These are phyloP conservation scores for Chalciporus chontae DNA, from an alignment of 768 basidiomycete species.

Conservation along the genomic window DNA sequence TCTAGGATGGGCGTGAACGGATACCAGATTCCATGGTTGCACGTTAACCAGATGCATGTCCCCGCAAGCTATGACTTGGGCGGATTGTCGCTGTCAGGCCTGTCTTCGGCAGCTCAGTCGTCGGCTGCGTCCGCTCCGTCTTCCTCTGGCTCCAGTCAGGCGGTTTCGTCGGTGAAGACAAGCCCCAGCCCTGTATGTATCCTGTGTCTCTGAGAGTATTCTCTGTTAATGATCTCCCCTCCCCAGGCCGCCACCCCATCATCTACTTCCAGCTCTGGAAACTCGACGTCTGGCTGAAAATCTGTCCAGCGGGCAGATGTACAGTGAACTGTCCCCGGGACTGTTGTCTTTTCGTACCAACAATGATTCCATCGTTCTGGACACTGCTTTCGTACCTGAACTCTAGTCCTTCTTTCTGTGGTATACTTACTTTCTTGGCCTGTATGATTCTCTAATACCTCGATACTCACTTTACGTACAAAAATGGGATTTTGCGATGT, in stretches of 20 bases:
- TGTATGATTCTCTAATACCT: too few relatives aligned
- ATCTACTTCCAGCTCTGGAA: background rate
- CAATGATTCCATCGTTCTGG: background rate
- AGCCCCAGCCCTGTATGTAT: background rate
- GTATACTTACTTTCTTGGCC: background rate
- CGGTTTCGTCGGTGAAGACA: background rate
- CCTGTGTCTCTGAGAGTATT: background rate
- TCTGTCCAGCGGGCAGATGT: background rate
- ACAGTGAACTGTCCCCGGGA: background rate
- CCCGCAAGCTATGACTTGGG: constrained; percentile 44
- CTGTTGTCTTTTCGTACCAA: too few relatives aligned
- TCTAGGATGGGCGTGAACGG: constrained; percentile 46
- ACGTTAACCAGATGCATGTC: constrained; percentile 51
- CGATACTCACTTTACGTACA: background rate
- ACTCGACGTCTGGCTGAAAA: constrained; percentile 6
- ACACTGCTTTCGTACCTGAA: background rate
- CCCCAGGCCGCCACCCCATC: background rate
- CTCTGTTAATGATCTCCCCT: background rate
- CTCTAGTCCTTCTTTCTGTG: background rate
- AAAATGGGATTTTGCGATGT: background rate
- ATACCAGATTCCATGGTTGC: constrained; percentile 64
- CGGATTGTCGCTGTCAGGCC: constrained; percentile 15
- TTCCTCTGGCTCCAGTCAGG: background rate
- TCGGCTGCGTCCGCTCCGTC: constrained; percentile 1
- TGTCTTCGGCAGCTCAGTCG: constrained; percentile 16